Base-by-base conservation (phyloP, 306 rosid genomes). In the Cyclanthera cordifolia region DNA sequence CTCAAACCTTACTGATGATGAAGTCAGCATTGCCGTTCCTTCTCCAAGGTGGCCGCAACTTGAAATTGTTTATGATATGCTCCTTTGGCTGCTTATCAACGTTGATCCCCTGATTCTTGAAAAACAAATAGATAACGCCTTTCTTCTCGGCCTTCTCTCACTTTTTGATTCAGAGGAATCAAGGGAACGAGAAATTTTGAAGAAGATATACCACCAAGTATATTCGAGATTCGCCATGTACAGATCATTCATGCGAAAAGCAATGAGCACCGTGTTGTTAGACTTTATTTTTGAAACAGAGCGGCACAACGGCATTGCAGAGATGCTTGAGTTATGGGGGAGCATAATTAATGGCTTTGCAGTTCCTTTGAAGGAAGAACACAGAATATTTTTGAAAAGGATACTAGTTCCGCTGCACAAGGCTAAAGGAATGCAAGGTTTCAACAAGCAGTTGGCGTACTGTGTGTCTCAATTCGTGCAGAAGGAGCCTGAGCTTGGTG, bases 311-410 rank as follows among this genome's bases (percentile, higher is more conserved):
- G 98, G 96, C 8, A 77, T 92, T 25, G 90, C 77, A 1, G 95
- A 92, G 37, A 77, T 92, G 86, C 93, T 92, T 63, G 95, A 92
- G 93, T 83, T 92, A 81, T 85, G 93, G 93, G 98, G 95, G 63
- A 86, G 88, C 72, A 85, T 92, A 49, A 85, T 87, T 28, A 85
- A 87, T 61, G 98, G 98, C 0, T 89, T 93, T 66, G 75, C 91
- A 2, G 88, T 93, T 73, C 98, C 95, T 2, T 75, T 89, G 6
- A 93, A 93, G 75, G 96, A 93, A 83, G 95, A 93, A 61, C 96
- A 89, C 83, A 87, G 83, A 79, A 47, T 85, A 80, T 93, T 89
- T 64, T 76, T 89, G 25, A 84, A 87, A 92, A 86, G 94, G 78
- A 92, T 89, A 47, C 80, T 93, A 1, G 76, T 93, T 79, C 96